Evolutionary conservation across 2,329 filamentous ascomycete species (phyloP).

Genomic region (Colletotrichum sp.): DNA sequence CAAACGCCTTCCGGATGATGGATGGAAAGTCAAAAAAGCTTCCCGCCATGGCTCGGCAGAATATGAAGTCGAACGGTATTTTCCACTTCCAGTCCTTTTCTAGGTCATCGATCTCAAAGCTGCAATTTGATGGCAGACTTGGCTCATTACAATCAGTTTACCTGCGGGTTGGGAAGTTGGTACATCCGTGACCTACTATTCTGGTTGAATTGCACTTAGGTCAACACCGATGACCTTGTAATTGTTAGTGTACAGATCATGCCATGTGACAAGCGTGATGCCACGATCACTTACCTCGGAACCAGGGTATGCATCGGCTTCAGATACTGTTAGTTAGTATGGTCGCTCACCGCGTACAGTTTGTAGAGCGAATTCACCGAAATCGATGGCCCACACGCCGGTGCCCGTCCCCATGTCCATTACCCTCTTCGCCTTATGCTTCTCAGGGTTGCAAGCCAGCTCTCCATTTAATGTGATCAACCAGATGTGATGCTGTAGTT

Average conservation of each 20-base stretch:
- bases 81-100: constrained; percentile 43
- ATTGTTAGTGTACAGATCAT: not conserved
- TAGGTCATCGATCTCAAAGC: constrained; percentile 49
- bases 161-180: not conserved
- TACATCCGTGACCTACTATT: constrained; percentile 26
- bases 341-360: not conserved
- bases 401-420: constrained; percentile 56
- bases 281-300: constrained; percentile 23
- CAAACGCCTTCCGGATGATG: not conserved
- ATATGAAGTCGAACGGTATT: constrained; percentile 46
- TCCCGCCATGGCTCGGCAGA: constrained; percentile 35
- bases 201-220: constrained; percentile 45
- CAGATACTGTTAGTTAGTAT: not conserved
- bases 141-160: not conserved
- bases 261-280: accelerated
- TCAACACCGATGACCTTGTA: constrained; percentile 40
- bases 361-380: constrained; percentile 29
- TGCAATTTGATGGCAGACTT: constrained; percentile 52
- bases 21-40: constrained; percentile 25
- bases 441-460: constrained; percentile 29
- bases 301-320: constrained; percentile 32
- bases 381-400: constrained; percentile 49
- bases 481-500: constrained; percentile 41
- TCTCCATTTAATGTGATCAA: constrained; percentile 33
- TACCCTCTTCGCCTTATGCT: constrained; percentile 29